phyloP scores from a whole-genome alignment of 2,329 filamentous ascomycete genomes.

The Xenoacremonium recifei region DNA sequence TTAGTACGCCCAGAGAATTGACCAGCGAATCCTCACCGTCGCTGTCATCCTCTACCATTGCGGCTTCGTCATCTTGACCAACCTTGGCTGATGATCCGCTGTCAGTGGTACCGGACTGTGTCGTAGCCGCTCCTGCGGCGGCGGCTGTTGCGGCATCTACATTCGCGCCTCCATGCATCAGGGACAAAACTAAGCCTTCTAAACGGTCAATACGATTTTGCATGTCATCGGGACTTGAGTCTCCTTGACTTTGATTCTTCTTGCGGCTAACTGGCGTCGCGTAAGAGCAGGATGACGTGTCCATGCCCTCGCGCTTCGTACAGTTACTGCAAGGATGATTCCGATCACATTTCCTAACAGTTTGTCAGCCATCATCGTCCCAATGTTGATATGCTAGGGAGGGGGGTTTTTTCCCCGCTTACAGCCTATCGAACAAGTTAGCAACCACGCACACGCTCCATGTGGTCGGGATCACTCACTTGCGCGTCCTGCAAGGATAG shows the following conservation, averaged over 20 bases:
- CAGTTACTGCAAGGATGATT: constrained; percentile 92
- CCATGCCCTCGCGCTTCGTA: constrained; percentile 82
- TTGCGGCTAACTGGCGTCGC: constrained; percentile 69
- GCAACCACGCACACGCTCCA: constrained; percentile 16
- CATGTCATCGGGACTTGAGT: constrained; percentile 84
- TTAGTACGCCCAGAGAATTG: constrained; percentile 76
- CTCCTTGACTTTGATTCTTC: constrained; percentile 65
- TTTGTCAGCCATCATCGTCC: background rate
- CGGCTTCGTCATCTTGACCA: constrained; percentile 56
- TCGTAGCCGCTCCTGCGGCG: constrained; percentile 33
- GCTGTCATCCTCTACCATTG: constrained; percentile 50
- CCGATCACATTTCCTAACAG: constrained; percentile 84
- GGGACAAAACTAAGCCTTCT: constrained; percentile 84
- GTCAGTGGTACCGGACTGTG: constrained; percentile 37
- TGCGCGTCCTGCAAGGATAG: constrained; percentile 85
- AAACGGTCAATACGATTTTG: constrained; percentile 96
- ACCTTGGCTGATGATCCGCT: constrained; percentile 47
- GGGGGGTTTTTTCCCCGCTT: constrained; percentile 14
- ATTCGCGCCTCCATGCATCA: constrained; percentile 83
- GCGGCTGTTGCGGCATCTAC: constrained; percentile 41
- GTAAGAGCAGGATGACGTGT: constrained; percentile 81
- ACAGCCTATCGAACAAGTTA: constrained; percentile 39
- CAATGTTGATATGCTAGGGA: constrained; percentile 11
- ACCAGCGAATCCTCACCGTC: constrained; percentile 68
- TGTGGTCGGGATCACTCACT: constrained; percentile 58